Conservation (phyloP, 495 filamentous ascomycete genomes). For the Parathielavia appendiculata region DNA sequence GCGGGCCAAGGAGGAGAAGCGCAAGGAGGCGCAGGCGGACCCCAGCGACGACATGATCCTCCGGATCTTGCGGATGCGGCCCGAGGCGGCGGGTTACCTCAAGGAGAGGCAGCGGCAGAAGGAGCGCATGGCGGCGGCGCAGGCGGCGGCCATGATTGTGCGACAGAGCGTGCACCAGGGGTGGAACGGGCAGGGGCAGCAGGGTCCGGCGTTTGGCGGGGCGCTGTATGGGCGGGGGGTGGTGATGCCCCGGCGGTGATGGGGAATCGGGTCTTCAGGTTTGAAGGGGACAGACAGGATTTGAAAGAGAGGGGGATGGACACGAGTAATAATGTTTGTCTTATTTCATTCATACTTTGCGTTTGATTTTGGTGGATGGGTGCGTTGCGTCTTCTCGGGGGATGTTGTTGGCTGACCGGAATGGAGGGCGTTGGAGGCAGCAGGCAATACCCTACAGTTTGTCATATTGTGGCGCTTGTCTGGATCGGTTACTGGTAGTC, state of each 20-base stretch:
- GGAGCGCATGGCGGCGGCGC: slow-evolving; percentile 82
- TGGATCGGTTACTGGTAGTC: background rate
- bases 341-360: background rate
- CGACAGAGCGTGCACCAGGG: slow-evolving; percentile 73
- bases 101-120: slow-evolving; percentile 88
- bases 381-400: background rate
- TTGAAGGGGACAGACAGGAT: background rate
- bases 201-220: slow-evolving; percentile 37
- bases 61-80: slow-evolving; percentile 90
- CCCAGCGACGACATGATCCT: slow-evolving; percentile 98
- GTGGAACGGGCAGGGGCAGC: slow-evolving; percentile 27
- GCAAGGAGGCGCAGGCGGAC: slow-evolving; percentile 91
- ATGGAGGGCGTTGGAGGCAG: slow-evolving; percentile 7
- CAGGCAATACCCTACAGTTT: slow-evolving; percentile 12
- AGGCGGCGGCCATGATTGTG: slow-evolving; percentile 92
- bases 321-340: background rate
- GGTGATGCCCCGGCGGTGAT: slow-evolving; percentile 23
- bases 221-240: slow-evolving; percentile 30
- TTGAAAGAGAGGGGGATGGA: background rate
- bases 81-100: slow-evolving; percentile 86
- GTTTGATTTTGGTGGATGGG: background rate
- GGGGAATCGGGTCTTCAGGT: background rate
- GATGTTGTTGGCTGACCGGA: background rate
- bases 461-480: background rate
- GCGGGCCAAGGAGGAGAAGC: slow-evolving; percentile 90